Conservation (phyloP, 1,284 basidiomycete species). For the Marasmius fiardii region DNA sequence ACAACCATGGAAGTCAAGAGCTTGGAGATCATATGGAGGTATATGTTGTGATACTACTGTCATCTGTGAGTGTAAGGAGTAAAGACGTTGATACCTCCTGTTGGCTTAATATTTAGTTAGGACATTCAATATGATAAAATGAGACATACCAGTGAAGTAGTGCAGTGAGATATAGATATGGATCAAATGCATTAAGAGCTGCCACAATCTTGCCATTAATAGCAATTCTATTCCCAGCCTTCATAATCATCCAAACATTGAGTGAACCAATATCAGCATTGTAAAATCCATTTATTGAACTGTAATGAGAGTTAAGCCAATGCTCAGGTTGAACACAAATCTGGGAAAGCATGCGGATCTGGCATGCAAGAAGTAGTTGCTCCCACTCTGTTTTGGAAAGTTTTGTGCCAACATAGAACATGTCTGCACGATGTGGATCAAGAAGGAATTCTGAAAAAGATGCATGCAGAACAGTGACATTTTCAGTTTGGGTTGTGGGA, state of each 20-base stretch:
- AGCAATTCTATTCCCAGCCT: not conserved
- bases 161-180: too few relatives aligned
- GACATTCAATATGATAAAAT: too few relatives aligned
- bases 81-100: too few relatives aligned
- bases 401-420: not conserved
- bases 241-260: not conserved
- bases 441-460: not conserved
- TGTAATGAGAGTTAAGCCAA: too few relatives aligned
- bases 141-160: too few relatives aligned
- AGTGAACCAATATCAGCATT: not conserved
- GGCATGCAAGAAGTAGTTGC: not conserved
- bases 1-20: too few relatives aligned
- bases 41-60: too few relatives aligned
- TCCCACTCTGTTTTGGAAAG: not conserved
- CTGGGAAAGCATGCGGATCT: not conserved
- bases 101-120: too few relatives aligned
- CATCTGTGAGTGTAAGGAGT: too few relatives aligned
- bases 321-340: not conserved
- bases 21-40: too few relatives aligned
- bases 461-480: not conserved
- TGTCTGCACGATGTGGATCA: not conserved
- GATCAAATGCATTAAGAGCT: not conserved
- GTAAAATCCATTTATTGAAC: too few relatives aligned
- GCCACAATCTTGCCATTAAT: too few relatives aligned
- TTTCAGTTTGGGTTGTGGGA: not conserved